phyloP scores from a whole-genome alignment of 257 asterid genomes.

The Cruciata laevipes region DNA sequence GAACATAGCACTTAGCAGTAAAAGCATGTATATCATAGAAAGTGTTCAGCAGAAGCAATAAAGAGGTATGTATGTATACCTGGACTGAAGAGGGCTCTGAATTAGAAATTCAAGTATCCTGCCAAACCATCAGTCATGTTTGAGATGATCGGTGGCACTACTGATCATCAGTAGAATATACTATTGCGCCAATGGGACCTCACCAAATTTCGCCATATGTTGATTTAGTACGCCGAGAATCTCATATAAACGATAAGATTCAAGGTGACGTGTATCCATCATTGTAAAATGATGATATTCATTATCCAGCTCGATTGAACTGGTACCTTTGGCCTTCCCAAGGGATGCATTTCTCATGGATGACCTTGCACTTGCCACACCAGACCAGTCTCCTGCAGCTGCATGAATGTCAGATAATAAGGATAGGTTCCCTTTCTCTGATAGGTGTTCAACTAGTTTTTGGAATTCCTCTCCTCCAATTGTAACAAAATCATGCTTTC shows the following conservation, averaged over 20 bases:
- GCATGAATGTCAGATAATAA: conserved; percentile 53
- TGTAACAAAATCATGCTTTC: conserved; percentile 46
- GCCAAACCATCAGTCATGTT: background rate
- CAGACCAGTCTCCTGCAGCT: conserved; percentile 58
- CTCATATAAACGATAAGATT: conserved; percentile 50
- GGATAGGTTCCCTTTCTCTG: conserved; percentile 36
- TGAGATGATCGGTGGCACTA: background rate
- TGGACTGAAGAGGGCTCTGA: background rate
- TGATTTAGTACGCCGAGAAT: conserved; percentile 41
- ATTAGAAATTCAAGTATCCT: background rate
- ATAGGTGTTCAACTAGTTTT: conserved; percentile 39
- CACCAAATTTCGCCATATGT: conserved; percentile 41
- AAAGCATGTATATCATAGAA: background rate
- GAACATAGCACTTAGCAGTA: background rate
- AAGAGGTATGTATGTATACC: background rate
- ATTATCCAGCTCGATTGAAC: conserved; percentile 44
- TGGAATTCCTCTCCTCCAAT: conserved; percentile 44
- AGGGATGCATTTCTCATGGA: conserved; percentile 36
- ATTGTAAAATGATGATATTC: conserved; percentile 56
- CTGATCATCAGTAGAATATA: background rate
- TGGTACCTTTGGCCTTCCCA: conserved; percentile 45
- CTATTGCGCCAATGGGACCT: background rate
- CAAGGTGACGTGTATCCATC: conserved; percentile 56
- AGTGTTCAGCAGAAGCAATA: background rate
- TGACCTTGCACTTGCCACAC: conserved; percentile 49